phyloP scores from a whole-genome alignment of 2,329 filamentous ascomycete species.

The Exophiala bonariae region DNA sequence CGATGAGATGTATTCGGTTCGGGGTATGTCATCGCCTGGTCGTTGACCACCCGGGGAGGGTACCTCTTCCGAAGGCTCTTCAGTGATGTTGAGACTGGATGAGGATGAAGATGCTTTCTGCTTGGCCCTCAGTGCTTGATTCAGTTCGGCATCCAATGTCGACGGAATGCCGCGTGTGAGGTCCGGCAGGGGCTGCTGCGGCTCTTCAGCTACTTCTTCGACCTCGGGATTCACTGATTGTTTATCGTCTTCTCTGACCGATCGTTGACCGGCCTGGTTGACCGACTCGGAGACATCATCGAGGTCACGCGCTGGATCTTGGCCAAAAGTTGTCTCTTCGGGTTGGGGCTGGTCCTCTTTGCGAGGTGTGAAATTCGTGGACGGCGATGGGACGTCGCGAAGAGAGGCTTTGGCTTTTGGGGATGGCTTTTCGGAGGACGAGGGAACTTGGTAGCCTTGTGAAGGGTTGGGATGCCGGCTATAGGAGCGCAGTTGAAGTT shows the following conservation, averaged over 20 bases:
- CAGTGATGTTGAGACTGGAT: slow-evolving; percentile 52
- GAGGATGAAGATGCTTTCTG: slow-evolving; percentile 32
- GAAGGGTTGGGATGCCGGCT: slow-evolving; percentile 32
- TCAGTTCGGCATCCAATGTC: slow-evolving; percentile 77
- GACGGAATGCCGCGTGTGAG: slow-evolving; percentile 93
- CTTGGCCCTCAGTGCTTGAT: slow-evolving; percentile 41
- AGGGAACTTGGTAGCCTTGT: slow-evolving; percentile 1
- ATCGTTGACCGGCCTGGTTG: slow-evolving; percentile 13
- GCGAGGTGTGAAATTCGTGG: slow-evolving; percentile 2
- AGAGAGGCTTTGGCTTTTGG: slow-evolving; percentile 11
- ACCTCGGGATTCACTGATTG: background rate
- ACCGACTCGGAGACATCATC: slow-evolving; percentile 22
- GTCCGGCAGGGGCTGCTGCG: slow-evolving; percentile 75
- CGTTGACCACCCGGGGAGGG: slow-evolving; percentile 54
- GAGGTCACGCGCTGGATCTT: slow-evolving; percentile 16
- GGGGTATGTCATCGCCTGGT: slow-evolving; percentile 65
- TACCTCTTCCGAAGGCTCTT: slow-evolving; percentile 51
- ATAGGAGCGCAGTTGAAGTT: slow-evolving; percentile 39
- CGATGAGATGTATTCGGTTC: slow-evolving; percentile 85
- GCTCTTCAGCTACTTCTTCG: slow-evolving; percentile 24
- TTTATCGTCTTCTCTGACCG: slow-evolving; percentile 6
- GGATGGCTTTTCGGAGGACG: background rate
- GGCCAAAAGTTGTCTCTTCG: slow-evolving; percentile 12
- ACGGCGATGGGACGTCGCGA: slow-evolving; percentile 14
- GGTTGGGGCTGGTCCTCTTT: slow-evolving; percentile 6